Percentiles rank a stretch among this genome's conserved stretches.
Evolutionary conservation across 169 alveolate species (phyloP).

Genomic region (Plasmodium gaboni): DNA sequence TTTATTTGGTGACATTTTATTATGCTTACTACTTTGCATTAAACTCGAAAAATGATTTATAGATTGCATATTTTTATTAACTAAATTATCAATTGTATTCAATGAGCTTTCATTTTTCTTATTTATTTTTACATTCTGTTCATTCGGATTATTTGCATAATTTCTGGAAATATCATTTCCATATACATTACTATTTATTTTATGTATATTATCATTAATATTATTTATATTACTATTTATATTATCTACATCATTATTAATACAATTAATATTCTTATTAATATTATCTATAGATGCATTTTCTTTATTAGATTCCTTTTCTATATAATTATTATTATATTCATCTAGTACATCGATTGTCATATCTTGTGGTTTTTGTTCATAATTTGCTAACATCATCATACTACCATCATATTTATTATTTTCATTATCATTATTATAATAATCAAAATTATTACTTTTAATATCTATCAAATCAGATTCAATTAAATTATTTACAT

Average conservation of each 20-base stretch:
- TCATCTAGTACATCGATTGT: not conserved
- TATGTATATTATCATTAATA: constrained; percentile 41
- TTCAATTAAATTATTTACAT: constrained; percentile 72
- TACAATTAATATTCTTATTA: constrained; percentile 59
- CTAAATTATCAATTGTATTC: constrained; percentile 46
- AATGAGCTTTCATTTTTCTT: constrained; percentile 23
- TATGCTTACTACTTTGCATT: constrained; percentile 39
- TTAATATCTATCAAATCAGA: constrained; percentile 59
- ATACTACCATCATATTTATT: constrained; percentile 2
- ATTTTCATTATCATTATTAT: not conserved
- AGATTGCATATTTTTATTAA: constrained; percentile 67
- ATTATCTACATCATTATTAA: constrained; percentile 67
- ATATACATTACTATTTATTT: constrained; percentile 44
- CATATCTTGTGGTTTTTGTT: not conserved
- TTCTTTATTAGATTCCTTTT: constrained; percentile 23
- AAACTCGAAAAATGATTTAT: constrained; percentile 59
- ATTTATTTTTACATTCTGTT: not conserved
- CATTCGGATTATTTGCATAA: constrained; percentile 1
- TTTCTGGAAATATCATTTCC: not conserved
- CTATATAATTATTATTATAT: constrained; percentile 3
- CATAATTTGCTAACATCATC: not conserved
- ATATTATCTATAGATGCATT: constrained; percentile 33
- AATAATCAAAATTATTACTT: constrained; percentile 48
- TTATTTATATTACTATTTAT: constrained; percentile 65
- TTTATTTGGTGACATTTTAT: not conserved